Percentiles rank a stretch among this genome's conserved stretches.
phyloP scores from a whole-genome alignment of 148 eudicot genomes.

The Camellia lanceoleosa region DNA sequence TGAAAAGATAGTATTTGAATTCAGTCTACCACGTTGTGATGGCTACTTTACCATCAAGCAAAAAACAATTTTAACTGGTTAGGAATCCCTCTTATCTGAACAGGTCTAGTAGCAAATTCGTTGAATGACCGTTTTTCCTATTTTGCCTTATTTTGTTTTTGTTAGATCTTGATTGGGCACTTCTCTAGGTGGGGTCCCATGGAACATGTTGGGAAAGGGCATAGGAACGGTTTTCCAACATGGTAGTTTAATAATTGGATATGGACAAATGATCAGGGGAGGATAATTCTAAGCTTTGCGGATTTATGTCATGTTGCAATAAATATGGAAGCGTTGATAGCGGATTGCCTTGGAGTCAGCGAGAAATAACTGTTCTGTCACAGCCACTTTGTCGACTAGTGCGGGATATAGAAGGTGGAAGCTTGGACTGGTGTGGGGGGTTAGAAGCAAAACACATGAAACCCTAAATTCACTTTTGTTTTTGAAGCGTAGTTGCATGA shows the following conservation, averaged over 20 bases:
- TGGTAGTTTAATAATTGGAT: background rate
- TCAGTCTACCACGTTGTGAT: background rate
- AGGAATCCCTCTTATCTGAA: background rate
- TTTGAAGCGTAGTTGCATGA: no score
- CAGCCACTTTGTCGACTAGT: no score
- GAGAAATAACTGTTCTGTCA: no score
- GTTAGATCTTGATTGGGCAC: background rate
- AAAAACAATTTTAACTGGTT: no score
- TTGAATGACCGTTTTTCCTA: background rate
- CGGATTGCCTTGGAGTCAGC: background rate
- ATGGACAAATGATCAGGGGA: background rate
- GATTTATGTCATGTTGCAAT: no score
- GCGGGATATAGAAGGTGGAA: no score
- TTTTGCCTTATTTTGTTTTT: no score
- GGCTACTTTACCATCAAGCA: background rate
- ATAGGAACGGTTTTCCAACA: background rate
- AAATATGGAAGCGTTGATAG: background rate
- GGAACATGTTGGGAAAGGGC: background rate
- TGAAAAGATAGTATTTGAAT: background rate
- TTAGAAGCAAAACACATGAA: no score
- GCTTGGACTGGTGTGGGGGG: no score
- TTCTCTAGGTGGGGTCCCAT: background rate
- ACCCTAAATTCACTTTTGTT: no score
- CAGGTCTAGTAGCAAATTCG: background rate
- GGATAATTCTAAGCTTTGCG: background rate